Conservation (phyloP, 345 rosid genomes). For the Linum trigynum region DNA sequence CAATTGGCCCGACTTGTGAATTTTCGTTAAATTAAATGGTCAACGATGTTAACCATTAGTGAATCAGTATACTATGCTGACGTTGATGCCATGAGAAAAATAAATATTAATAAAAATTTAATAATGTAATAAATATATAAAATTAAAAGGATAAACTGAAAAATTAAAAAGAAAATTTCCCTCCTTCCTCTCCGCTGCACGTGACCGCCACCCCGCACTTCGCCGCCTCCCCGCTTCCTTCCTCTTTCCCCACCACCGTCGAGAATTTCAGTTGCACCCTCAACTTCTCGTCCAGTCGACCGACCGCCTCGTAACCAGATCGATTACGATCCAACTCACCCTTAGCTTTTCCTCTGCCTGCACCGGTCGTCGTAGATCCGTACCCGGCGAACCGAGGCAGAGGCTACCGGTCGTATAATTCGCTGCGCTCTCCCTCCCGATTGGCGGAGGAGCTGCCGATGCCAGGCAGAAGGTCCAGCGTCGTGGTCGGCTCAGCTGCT, state of each 20-base stretch:
- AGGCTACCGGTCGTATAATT: slow-evolving; percentile 26
- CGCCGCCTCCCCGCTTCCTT: too few relatives aligned
- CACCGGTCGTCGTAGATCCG: neutral
- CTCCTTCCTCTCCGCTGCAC: too few relatives aligned
- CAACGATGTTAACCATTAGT: too few relatives aligned
- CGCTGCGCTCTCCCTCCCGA: neutral
- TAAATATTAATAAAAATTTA: too few relatives aligned
- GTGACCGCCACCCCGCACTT: too few relatives aligned
- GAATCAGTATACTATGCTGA: too few relatives aligned
- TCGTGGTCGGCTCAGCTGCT: slow-evolving; percentile 8
- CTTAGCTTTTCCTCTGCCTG: slow-evolving; percentile 43
- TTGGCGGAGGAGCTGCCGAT: slow-evolving; percentile 14
- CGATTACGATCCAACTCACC: slow-evolving; percentile 61
- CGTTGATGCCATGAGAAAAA: too few relatives aligned
- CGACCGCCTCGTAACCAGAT: slow-evolving; percentile 46
- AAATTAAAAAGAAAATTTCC: too few relatives aligned
- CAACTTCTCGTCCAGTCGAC: slow-evolving; percentile 52
- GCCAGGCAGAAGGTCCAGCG: slow-evolving; percentile 25
- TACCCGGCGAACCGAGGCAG: neutral
- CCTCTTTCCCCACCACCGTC: slow-evolving; percentile 25
- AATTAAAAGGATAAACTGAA: too few relatives aligned
- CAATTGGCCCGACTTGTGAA: too few relatives aligned
- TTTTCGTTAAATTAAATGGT: too few relatives aligned
- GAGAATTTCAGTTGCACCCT: slow-evolving; percentile 39
- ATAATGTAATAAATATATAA: too few relatives aligned